Conservation (phyloP, 2,329 filamentous ascomycete species). For the Aspergillus melleus region DNA sequence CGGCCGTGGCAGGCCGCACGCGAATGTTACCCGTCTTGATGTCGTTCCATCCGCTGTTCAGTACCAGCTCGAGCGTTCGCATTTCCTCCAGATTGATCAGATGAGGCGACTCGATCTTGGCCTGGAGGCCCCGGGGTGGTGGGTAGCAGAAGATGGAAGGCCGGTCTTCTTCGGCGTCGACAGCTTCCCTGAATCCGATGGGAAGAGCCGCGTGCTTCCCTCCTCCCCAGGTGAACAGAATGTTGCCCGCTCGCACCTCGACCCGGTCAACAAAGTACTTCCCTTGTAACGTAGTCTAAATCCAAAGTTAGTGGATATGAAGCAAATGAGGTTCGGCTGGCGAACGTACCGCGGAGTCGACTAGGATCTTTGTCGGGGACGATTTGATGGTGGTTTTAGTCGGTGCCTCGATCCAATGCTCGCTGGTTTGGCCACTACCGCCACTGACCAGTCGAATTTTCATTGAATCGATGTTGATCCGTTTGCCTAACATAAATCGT, state of each 20-base stretch:
- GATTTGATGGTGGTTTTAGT: slow-evolving; percentile 52
- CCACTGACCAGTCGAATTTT: slow-evolving; percentile 63
- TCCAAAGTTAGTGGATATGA: slow-evolving; percentile 1
- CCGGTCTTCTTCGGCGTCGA: slow-evolving; percentile 45
- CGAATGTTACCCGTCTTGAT: slow-evolving; percentile 51
- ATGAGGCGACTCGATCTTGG: slow-evolving; percentile 65
- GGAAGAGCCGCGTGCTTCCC: slow-evolving; percentile 31
- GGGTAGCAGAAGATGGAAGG: slow-evolving; percentile 74
- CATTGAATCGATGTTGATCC: slow-evolving; percentile 65
- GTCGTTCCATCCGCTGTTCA: slow-evolving; percentile 74
- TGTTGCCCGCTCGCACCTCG: slow-evolving; percentile 52
- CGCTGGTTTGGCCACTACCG: slow-evolving; percentile 52
- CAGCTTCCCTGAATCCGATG: slow-evolving; percentile 36
- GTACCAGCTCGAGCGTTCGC: slow-evolving; percentile 71
- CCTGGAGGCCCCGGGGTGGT: slow-evolving; percentile 65
- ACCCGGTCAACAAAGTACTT: slow-evolving; percentile 74
- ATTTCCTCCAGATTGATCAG: slow-evolving; percentile 77
- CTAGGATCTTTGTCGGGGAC: slow-evolving; percentile 54
- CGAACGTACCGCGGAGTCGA: slow-evolving; percentile 48
- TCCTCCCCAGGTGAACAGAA: slow-evolving; percentile 37
- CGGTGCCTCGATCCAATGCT: slow-evolving; percentile 64
- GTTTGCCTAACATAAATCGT: slow-evolving; percentile 70
- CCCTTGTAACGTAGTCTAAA: slow-evolving; percentile 55
- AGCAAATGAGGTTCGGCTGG: neutral
- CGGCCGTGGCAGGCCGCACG: slow-evolving; percentile 61